Evolutionary conservation across 2,329 filamentous ascomycete genomes (phyloP).

Genomic region (Ascochyta lentis): DNA sequence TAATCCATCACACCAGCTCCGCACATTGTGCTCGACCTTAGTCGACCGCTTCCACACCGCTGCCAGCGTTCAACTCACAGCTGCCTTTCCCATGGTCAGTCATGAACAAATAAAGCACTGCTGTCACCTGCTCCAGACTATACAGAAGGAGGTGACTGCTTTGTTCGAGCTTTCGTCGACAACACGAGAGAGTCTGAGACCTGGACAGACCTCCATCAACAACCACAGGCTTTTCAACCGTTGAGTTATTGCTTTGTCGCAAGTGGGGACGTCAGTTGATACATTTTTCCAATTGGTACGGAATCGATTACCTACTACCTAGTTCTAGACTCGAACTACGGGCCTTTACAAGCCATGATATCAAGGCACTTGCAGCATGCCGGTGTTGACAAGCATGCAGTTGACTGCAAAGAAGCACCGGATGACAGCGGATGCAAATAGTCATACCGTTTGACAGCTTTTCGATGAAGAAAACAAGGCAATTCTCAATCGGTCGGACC

Average conservation of each 20-base stretch:
- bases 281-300: not conserved
- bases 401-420: not conserved
- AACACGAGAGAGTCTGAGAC: no score
- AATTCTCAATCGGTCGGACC: conserved; percentile 5
- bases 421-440: not conserved
- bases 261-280: not conserved
- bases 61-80: no score
- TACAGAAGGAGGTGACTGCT: no score
- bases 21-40: no score
- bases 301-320: not conserved
- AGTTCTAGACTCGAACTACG: not conserved
- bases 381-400: not conserved
- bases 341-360: not conserved
- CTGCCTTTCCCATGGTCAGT: no score
- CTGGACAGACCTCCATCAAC: no score
- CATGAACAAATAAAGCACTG: no score
- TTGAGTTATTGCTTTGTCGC: not conserved
- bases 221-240: no score
- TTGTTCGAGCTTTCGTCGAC: no score
- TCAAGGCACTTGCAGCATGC: not conserved
- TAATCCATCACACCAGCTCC: no score
- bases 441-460: conserved; percentile 6
- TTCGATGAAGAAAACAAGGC: conserved; percentile 9
- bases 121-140: no score
- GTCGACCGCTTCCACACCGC: no score